A percentile compares a stretch with the other conserved stretches of the same genome.
These are phyloP conservation scores for Helicostylum pulchrum DNA, from an alignment of 192 early-diverging fungal genomes.

Conservation along the genomic window DNA sequence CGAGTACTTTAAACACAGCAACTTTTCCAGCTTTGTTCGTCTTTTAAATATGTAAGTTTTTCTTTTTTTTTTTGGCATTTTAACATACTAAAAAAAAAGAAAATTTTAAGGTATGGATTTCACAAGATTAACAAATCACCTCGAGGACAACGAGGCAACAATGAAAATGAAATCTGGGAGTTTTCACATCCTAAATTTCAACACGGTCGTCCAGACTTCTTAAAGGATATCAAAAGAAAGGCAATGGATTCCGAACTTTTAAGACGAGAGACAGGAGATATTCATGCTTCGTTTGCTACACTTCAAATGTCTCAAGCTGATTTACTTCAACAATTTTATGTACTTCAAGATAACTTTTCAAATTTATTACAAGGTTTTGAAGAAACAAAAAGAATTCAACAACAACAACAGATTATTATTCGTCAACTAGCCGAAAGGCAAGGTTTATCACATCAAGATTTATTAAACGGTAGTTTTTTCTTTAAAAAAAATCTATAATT, in stretches of 20 bases:
- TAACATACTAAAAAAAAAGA: slow-evolving; percentile 21
- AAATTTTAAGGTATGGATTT: slow-evolving; percentile 63
- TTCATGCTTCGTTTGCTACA: slow-evolving; percentile 71
- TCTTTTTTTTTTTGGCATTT: slow-evolving; percentile 32
- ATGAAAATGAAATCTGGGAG: slow-evolving; percentile 90
- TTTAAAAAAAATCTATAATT: not conserved
- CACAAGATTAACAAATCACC: slow-evolving; percentile 93
- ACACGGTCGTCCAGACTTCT: slow-evolving; percentile 67
- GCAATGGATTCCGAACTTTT: slow-evolving; percentile 81
- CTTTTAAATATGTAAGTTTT: slow-evolving; percentile 72
- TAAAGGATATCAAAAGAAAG: slow-evolving; percentile 91
- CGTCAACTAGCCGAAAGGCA: slow-evolving; percentile 8
- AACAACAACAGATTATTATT: slow-evolving; percentile 62
- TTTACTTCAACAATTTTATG: slow-evolving; percentile 64
- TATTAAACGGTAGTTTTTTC: not conserved
- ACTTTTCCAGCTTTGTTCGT: slow-evolving; percentile 88
- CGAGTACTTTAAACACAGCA: slow-evolving; percentile 91
- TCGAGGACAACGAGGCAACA: slow-evolving; percentile 76
- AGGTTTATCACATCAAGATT: slow-evolving; percentile 7
- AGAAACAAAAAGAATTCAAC: slow-evolving; percentile 65
- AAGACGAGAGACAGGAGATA: slow-evolving; percentile 72
- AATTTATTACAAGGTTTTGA: slow-evolving; percentile 69
- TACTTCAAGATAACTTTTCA: slow-evolving; percentile 69
- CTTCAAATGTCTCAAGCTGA: slow-evolving; percentile 74
- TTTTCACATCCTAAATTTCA: slow-evolving; percentile 83